A percentile compares a stretch with the other conserved stretches of the same genome.
These are phyloP conservation scores for Aureobasidium sp. DNA, from an alignment of 2,329 filamentous ascomycete species.

Conservation along the genomic window DNA sequence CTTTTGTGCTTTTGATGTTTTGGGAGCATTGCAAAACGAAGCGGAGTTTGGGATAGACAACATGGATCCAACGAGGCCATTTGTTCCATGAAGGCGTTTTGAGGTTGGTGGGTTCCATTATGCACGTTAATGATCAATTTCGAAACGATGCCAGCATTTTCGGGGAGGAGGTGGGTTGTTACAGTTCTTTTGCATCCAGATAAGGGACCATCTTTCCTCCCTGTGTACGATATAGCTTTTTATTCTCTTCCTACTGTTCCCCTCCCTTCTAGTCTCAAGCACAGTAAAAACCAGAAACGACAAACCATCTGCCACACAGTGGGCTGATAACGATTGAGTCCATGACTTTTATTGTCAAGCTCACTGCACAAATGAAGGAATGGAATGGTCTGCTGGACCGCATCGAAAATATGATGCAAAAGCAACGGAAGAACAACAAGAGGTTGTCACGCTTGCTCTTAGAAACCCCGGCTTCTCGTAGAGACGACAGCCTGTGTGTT, in stretches of 20 bases:
- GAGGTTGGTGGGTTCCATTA: background rate
- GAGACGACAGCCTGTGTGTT: no score
- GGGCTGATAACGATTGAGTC: no score
- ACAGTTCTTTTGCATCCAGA: background rate
- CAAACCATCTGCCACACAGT: no score
- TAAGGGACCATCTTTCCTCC: background rate
- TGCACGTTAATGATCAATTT: constrained; percentile 1
- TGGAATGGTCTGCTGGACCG: background rate
- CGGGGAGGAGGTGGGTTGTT: background rate
- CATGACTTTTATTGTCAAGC: no score
- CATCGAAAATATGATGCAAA: background rate
- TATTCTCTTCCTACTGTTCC: background rate
- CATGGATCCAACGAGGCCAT: background rate
- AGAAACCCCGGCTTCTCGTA: no score
- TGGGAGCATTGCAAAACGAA: background rate
- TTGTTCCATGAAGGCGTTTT: background rate
- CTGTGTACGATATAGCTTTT: constrained; percentile 3
- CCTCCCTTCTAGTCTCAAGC: background rate
- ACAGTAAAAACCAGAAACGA: background rate
- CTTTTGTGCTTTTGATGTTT: background rate
- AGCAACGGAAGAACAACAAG: no score
- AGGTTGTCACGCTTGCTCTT: no score
- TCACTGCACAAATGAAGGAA: background rate
- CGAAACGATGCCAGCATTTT: background rate
- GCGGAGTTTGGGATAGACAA: background rate